A percentile compares a stretch with the other conserved stretches of the same genome.
Conservation (phyloP, 2,329 filamentous ascomycete genomes). For the Gnomoniopsis sp. region DNA sequence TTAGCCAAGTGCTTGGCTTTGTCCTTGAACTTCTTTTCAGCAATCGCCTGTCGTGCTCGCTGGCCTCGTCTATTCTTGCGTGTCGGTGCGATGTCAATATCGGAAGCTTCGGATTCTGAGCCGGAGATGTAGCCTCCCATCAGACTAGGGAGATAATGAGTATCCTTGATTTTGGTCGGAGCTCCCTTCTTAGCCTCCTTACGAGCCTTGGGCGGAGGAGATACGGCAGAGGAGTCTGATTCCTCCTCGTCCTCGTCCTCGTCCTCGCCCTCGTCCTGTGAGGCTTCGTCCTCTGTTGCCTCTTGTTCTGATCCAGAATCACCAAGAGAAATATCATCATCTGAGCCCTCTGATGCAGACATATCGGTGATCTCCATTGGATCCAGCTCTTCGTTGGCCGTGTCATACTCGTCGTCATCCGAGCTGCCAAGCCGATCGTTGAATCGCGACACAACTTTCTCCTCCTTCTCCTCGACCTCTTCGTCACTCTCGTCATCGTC, state of each 20-base stretch:
- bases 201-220: conserved; percentile 20
- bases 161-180: conserved; percentile 28
- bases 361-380: conserved; percentile 19
- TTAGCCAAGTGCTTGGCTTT: conserved; percentile 62
- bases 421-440: conserved; percentile 13
- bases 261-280: not conserved
- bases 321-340: conserved; percentile 24
- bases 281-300: conserved; percentile 15
- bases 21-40: conserved; percentile 75
- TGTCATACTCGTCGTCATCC: conserved; percentile 20
- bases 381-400: conserved; percentile 18
- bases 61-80: conserved; percentile 77
- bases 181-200: conserved; percentile 26
- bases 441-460: conserved; percentile 26
- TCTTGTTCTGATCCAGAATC: conserved; percentile 22
- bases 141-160: conserved; percentile 70
- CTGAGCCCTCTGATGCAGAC: conserved; percentile 19
- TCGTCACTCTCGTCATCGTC: conserved; percentile 34
- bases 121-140: conserved; percentile 79
- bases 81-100: conserved; percentile 57
- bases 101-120: conserved; percentile 62
- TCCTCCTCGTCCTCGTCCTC: conserved; percentile 4
- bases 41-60: conserved; percentile 72
- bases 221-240: conserved; percentile 18
- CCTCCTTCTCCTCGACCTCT: conserved; percentile 29